Percentiles rank a stretch among this genome's conserved stretches.
Evolutionary conservation across 1,284 basidiomycete genomes (phyloP).

Genomic region (Marasmius oreades): DNA sequence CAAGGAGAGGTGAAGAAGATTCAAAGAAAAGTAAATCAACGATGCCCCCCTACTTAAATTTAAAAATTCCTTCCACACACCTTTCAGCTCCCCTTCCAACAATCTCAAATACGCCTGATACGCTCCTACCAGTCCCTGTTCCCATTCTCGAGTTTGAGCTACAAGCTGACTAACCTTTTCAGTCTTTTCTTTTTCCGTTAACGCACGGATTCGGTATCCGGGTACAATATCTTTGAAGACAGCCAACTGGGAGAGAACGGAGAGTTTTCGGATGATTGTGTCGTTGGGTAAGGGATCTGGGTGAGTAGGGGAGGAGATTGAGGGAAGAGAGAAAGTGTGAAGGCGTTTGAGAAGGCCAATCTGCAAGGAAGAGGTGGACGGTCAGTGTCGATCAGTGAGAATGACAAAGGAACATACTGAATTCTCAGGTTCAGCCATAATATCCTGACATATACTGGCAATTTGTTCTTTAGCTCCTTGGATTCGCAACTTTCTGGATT

Average conservation of each 20-base stretch:
- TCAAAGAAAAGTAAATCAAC: background rate
- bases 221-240: slow-evolving; percentile 97
- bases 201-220: slow-evolving; percentile 82
- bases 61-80: slow-evolving; percentile 37
- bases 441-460: slow-evolving; percentile 85
- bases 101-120: slow-evolving; percentile 89
- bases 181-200: slow-evolving; percentile 87
- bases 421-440: slow-evolving; percentile 83
- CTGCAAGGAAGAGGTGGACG: slow-evolving; percentile 34
- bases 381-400: background rate
- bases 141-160: slow-evolving; percentile 87
- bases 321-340: slow-evolving; percentile 76
- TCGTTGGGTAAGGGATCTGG: slow-evolving; percentile 76
- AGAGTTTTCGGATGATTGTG: slow-evolving; percentile 79
- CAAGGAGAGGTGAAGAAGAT: slow-evolving; percentile 20
- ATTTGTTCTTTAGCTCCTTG: slow-evolving; percentile 88
- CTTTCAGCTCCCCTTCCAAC: slow-evolving; percentile 86
- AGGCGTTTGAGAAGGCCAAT: slow-evolving; percentile 83
- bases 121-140: slow-evolving; percentile 88
- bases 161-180: slow-evolving; percentile 97
- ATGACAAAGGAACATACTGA: slow-evolving; percentile 46
- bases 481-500: slow-evolving; percentile 67
- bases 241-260: slow-evolving; percentile 88
- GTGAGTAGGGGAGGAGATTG: slow-evolving; percentile 66
- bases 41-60: background rate